phyloP scores from a whole-genome alignment of 805 yeast genomes.

The Pichia eremophila region DNA sequence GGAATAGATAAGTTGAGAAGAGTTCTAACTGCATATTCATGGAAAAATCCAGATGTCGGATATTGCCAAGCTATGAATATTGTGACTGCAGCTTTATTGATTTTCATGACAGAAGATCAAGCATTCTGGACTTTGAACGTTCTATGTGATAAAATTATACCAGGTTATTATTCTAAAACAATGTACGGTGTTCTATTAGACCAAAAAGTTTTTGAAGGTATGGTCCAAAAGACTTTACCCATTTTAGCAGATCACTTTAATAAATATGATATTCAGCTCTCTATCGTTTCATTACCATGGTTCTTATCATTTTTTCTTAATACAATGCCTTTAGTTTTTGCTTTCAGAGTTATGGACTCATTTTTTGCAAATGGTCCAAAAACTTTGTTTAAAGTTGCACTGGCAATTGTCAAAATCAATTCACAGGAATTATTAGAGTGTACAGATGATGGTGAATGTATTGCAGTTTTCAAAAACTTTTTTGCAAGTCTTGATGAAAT shows the following conservation, averaged over 20 bases:
- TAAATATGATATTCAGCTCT: constrained; percentile 76
- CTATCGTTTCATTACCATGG: constrained; percentile 95
- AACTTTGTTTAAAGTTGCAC: constrained; percentile 83
- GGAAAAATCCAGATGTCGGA: constrained; percentile 96
- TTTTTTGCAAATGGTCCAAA: constrained; percentile 85
- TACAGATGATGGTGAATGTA: constrained; percentile 88
- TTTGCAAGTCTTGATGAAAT: constrained; percentile 70
- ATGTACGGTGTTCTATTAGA: constrained; percentile 96
- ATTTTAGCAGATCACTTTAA: constrained; percentile 74
- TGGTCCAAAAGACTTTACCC: constrained; percentile 87
- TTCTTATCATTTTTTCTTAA: constrained; percentile 81
- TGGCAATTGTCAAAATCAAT: constrained; percentile 81
- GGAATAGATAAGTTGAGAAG: constrained; percentile 81
- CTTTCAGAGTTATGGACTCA: constrained; percentile 84
- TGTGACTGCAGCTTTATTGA: constrained; percentile 67
- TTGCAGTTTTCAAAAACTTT: constrained; percentile 74
- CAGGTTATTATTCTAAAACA: constrained; percentile 93
- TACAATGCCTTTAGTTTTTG: constrained; percentile 90
- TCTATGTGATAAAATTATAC: constrained; percentile 76
- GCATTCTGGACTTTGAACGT: constrained; percentile 87
- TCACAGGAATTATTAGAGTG: constrained; percentile 74
- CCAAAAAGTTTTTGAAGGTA: constrained; percentile 84
- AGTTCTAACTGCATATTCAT: constrained; percentile 87
- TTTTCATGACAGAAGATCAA: constrained; percentile 91
- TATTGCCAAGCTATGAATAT: constrained; percentile 99